These are phyloP conservation scores for Cyclotella atomus DNA, from an alignment of 108 stramenopile genomes.

Conservation along the genomic window DNA sequence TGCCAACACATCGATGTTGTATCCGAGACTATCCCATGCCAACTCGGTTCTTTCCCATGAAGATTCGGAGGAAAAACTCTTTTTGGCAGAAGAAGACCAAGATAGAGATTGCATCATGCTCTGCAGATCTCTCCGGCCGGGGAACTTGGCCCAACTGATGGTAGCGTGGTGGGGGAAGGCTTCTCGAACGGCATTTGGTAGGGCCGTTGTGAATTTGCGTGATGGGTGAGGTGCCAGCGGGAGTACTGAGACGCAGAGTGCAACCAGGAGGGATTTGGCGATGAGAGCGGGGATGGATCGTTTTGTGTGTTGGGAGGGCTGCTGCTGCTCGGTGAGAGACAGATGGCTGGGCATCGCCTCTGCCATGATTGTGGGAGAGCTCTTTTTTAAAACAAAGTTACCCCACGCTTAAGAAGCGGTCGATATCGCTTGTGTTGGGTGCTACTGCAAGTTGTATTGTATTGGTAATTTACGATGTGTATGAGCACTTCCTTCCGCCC, in stretches of 20 bases:
- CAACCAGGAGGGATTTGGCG: background rate
- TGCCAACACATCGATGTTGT: background rate
- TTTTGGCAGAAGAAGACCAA: background rate
- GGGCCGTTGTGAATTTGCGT: background rate
- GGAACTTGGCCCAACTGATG: background rate
- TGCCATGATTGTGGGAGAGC: too few species aligned
- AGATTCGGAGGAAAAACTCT: constrained; percentile 1
- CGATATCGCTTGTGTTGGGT: too few species aligned
- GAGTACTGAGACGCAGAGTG: too few species aligned
- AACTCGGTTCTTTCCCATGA: constrained; percentile 33
- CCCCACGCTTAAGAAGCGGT: too few species aligned
- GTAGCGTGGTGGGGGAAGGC: background rate
- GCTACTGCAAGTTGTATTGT: too few species aligned
- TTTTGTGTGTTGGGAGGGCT: background rate
- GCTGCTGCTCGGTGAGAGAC: background rate
- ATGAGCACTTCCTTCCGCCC: too few species aligned
- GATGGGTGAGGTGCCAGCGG: background rate
- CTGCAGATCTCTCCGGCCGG: background rate
- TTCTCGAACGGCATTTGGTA: background rate
- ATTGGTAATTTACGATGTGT: too few species aligned
- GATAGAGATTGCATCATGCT: background rate
- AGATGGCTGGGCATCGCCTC: background rate
- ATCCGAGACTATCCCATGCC: background rate
- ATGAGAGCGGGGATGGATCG: background rate
- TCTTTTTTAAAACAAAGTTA: too few species aligned